These are phyloP conservation scores for Ganoderma resinaceum DNA, from an alignment of 1,284 basidiomycete genomes.

Conservation along the genomic window DNA sequence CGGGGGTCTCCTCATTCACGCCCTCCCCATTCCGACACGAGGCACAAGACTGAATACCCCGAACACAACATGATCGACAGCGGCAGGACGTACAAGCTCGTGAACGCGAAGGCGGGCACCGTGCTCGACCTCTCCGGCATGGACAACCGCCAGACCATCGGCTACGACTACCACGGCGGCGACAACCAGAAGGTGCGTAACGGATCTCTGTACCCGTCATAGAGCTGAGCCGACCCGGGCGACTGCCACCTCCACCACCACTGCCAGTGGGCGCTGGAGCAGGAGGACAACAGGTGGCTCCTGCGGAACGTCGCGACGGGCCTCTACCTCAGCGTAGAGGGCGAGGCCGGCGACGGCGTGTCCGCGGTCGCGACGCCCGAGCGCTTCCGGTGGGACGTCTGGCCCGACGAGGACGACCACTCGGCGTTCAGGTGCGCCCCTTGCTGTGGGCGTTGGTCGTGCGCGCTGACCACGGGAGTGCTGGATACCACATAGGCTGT, in stretches of 20 bases:
- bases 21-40: no score
- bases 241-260: no score
- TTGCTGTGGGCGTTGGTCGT: not conserved
- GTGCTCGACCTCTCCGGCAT: conserved; percentile 60
- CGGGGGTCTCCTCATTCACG: no score
- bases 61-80: not conserved
- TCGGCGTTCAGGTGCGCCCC: not conserved
- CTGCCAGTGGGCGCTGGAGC: not conserved
- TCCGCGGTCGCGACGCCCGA: not conserved
- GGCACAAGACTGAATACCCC: not conserved
- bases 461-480: not conserved
- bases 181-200: conserved; percentile 54
- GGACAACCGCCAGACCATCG: conserved; percentile 53
- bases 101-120: conserved; percentile 56
- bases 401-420: not conserved
- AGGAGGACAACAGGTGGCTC: not conserved
- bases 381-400: not conserved
- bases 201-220: no score
- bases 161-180: conserved; percentile 50
- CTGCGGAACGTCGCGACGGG: not conserved
- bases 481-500: not conserved
- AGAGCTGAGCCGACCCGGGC: no score
- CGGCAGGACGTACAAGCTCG: conserved; percentile 48
- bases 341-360: not conserved
- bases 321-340: not conserved